These are phyloP conservation scores for Daldinia vernicosa DNA, from an alignment of 495 filamentous ascomycete species.

Conservation along the genomic window DNA sequence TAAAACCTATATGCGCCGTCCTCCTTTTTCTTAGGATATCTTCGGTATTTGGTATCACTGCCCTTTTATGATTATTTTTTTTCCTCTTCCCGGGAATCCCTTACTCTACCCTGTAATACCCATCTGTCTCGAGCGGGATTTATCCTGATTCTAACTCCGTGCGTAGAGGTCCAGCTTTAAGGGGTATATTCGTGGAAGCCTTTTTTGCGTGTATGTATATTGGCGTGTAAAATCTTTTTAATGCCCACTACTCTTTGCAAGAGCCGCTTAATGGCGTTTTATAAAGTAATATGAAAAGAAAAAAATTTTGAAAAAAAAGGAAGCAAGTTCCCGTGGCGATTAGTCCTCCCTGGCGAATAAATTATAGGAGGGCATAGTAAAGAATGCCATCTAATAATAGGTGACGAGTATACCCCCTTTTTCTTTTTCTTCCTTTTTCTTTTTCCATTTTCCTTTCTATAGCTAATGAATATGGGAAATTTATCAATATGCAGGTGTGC, in stretches of 20 bases:
- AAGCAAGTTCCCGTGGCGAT: not conserved
- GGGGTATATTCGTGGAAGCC: not conserved
- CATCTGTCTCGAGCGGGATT: not conserved
- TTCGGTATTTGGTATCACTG: conserved; percentile 4
- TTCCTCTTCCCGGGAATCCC: not conserved
- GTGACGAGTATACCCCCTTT: not conserved
- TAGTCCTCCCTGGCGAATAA: not conserved
- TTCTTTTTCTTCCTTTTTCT: not conserved
- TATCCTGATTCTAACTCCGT: not conserved
- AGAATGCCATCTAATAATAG: not conserved
- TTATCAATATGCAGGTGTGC: conserved; percentile 9
- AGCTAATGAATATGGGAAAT: not conserved
- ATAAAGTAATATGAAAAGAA: too few relatives aligned
- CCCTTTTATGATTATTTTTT: not conserved
- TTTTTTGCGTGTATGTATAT: not conserved
- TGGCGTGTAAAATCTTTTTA: not conserved
- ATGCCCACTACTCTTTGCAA: not conserved
- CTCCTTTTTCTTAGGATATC: not conserved
- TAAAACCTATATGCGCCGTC: conserved; percentile 8
- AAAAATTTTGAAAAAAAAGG: not conserved
- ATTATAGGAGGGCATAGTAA: not conserved
- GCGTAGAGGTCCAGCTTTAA: not conserved
- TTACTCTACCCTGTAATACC: not conserved
- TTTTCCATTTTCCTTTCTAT: not conserved
- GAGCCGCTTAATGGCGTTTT: not conserved